phyloP scores from a whole-genome alignment of 805 yeast genomes.

The Sporopachydermia lactativora region DNA sequence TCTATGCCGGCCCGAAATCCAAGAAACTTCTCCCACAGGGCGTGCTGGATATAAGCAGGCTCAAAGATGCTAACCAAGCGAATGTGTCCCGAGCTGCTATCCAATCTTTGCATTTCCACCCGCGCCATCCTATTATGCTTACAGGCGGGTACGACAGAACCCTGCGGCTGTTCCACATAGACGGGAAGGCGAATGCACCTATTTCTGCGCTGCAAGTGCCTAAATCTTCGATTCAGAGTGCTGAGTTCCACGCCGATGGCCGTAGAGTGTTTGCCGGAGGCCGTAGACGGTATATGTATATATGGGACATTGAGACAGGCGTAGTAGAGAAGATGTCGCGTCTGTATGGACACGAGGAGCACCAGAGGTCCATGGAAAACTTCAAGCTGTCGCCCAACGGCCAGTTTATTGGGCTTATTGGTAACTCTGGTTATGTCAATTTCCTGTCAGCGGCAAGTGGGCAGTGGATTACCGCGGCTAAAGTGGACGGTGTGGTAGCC shows the following conservation, averaged over 20 bases:
- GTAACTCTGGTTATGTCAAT: slow-evolving; percentile 87
- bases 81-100: slow-evolving; percentile 63
- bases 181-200: slow-evolving; percentile 68
- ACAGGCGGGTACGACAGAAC: slow-evolving; percentile 93
- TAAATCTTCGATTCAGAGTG: slow-evolving; percentile 69
- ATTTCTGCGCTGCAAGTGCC: slow-evolving; percentile 73
- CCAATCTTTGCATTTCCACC: slow-evolving; percentile 81
- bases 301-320: slow-evolving; percentile 75
- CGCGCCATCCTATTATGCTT: slow-evolving; percentile 62
- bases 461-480: slow-evolving; percentile 79
- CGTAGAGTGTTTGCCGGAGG: slow-evolving; percentile 70
- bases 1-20: slow-evolving; percentile 19
- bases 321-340: slow-evolving; percentile 73
- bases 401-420: slow-evolving; percentile 55
- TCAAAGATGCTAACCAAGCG: slow-evolving; percentile 74
- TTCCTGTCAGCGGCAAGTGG: slow-evolving; percentile 62
- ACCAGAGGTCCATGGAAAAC: slow-evolving; percentile 78
- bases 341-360: slow-evolving; percentile 80
- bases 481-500: slow-evolving; percentile 73
- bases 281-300: slow-evolving; percentile 80
- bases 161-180: slow-evolving; percentile 75
- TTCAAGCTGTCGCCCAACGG: slow-evolving; percentile 72
- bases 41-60: slow-evolving; percentile 59
- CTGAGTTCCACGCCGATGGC: slow-evolving; percentile 43
- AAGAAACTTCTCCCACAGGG: slow-evolving; percentile 53